Evolutionary conservation across 2,329 filamentous ascomycete species (phyloP).

Genomic region (Ophiostoma piceae): DNA sequence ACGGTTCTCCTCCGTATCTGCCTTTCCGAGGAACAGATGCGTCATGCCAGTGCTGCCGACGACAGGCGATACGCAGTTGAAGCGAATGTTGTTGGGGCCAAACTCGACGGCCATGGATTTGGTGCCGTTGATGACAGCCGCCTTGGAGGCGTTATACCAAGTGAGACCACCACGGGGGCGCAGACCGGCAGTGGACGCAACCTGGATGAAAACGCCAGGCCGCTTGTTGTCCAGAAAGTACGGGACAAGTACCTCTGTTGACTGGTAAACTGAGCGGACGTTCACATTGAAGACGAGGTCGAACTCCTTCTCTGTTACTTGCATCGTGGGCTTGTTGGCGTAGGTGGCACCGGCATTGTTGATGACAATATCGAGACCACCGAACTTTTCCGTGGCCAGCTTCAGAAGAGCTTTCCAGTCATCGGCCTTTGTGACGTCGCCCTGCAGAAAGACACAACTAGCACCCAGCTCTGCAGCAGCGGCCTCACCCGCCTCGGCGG

Average conservation of each 20-base stretch:
- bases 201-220: slow-evolving; percentile 58
- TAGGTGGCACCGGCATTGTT: slow-evolving; percentile 60
- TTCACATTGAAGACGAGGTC: slow-evolving; percentile 64
- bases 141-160: slow-evolving; percentile 68
- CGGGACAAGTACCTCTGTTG: slow-evolving; percentile 53
- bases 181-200: slow-evolving; percentile 58
- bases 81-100: slow-evolving; percentile 64
- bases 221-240: slow-evolving; percentile 54
- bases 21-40: slow-evolving; percentile 53
- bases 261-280: slow-evolving; percentile 61
- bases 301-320: slow-evolving; percentile 62
- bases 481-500: slow-evolving; percentile 41
- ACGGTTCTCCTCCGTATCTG: slow-evolving; percentile 57
- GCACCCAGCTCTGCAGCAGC: slow-evolving; percentile 38
- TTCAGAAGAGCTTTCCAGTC: slow-evolving; percentile 51
- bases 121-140: slow-evolving; percentile 56
- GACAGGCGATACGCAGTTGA: slow-evolving; percentile 66
- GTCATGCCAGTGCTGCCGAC: slow-evolving; percentile 58
- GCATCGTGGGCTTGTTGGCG: slow-evolving; percentile 55
- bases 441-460: slow-evolving; percentile 40
- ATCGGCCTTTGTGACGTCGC: slow-evolving; percentile 47
- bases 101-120: slow-evolving; percentile 65
- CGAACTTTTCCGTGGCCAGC: slow-evolving; percentile 42
- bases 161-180: slow-evolving; percentile 58
- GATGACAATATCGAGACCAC: slow-evolving; percentile 52